Evolutionary conservation across 805 yeast genomes (phyloP).

Genomic region (Candida gorgasii): DNA sequence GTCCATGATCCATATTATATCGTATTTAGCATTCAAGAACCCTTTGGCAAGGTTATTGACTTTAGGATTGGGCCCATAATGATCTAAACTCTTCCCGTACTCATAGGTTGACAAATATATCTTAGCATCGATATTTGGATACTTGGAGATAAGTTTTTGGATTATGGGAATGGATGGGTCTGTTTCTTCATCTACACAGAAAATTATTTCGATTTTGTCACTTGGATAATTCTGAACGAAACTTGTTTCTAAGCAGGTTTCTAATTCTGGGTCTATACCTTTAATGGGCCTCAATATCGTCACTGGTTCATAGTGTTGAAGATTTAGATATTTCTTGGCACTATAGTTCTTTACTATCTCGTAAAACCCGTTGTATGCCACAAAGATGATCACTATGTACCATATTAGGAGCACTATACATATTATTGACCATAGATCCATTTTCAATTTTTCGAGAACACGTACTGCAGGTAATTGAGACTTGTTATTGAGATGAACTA

Average conservation of each 20-base stretch:
- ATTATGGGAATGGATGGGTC: slow-evolving; percentile 71
- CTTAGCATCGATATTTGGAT: slow-evolving; percentile 59
- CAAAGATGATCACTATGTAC: slow-evolving; percentile 39
- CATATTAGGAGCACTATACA: slow-evolving; percentile 23
- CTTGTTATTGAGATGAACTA: neutral
- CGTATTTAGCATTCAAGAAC: slow-evolving; percentile 63
- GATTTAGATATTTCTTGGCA: slow-evolving; percentile 12
- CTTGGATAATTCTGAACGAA: slow-evolving; percentile 67
- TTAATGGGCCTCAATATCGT: slow-evolving; percentile 80
- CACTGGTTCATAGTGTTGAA: slow-evolving; percentile 42
- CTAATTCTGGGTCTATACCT: slow-evolving; percentile 79
- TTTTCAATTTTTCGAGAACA: neutral
- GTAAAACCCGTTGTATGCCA: slow-evolving; percentile 41
- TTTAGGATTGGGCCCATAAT: slow-evolving; percentile 85
- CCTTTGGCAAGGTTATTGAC: slow-evolving; percentile 87
- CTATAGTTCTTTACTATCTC: slow-evolving; percentile 37
- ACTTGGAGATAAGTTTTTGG: slow-evolving; percentile 46
- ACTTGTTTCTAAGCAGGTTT: slow-evolving; percentile 64
- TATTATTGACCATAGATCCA: slow-evolving; percentile 6
- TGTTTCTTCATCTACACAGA: slow-evolving; percentile 64
- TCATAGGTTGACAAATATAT: slow-evolving; percentile 52
- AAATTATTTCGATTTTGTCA: slow-evolving; percentile 62
- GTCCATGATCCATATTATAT: slow-evolving; percentile 82
- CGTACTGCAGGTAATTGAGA: too few species aligned
- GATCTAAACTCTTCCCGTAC: slow-evolving; percentile 24